Base-by-base conservation (phyloP, 331 rosid genomes). In the Arachis monticola region DNA sequence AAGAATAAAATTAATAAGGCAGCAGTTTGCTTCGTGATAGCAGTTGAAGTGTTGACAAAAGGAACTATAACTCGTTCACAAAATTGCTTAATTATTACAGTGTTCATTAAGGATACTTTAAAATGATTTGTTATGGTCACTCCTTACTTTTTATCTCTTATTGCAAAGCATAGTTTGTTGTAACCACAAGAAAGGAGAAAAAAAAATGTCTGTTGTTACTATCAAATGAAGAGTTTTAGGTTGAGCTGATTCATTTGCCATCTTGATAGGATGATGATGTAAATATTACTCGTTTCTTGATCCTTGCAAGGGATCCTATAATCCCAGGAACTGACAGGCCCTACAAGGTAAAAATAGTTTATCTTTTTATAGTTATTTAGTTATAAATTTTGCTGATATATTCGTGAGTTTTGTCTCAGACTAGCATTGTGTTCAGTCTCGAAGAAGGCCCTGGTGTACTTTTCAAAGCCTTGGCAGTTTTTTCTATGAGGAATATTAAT, bases 371-470 rank as follows among this genome's bases (percentile, higher is more conserved):
- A 47, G 35, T 11, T 55, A 14, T 52, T 6, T 65, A 40, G 45
- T 45, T 30, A 14, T 70, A 22, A 53, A 55, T 64, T 3, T 3
- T 70, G 31, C 76, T 85, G 63, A 79, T 12, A 35, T 53, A 64
- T 60, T 82, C 40, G 31, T 69, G 63, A 69, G 40, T 66, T 70
- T 77, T 66, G 40, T 75, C 75, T 74, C 85, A 93, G 98, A 93
- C 98, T 31, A 89, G 97, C 81, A 68, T 93, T 66, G 98, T 88
- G 71, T 93, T 93, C 84, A 82, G 93, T 66, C 84, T 93, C 44
- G 93, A 91, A 84, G 97, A 89, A 87, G 97, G 97, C 56, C 91
- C 96, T 0, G 98, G 97, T 51, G 86, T 87, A 45, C 93, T 93
- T 59, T 91, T 91, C 79, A 93, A 93, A 84, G 98, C 97, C 69